phyloP scores from a whole-genome alignment of 2,329 filamentous ascomycete species.

The Alternaria longipes region DNA sequence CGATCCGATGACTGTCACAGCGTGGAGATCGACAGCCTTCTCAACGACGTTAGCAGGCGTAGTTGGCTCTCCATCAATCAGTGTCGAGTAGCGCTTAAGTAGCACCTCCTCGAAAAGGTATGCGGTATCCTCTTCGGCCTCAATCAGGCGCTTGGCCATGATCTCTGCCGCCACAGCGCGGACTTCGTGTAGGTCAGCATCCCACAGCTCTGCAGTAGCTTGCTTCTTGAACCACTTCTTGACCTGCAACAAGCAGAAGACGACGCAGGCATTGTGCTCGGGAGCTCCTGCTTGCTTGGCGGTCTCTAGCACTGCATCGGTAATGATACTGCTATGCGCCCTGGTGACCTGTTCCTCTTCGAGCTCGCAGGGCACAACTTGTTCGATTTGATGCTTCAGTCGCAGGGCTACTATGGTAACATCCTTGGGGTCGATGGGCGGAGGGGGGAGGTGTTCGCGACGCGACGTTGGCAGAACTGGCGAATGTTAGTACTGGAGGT shows the following conservation, averaged over 20 bases:
- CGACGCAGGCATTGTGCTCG: slow-evolving; percentile 79
- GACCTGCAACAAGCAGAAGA: slow-evolving; percentile 81
- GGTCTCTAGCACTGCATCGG: slow-evolving; percentile 77
- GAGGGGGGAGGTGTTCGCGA: slow-evolving; percentile 65
- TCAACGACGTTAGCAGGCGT: slow-evolving; percentile 88
- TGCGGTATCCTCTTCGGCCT: slow-evolving; percentile 78
- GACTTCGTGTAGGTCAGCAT: slow-evolving; percentile 82
- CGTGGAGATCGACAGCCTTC: slow-evolving; percentile 91
- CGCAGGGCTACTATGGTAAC: slow-evolving; percentile 91
- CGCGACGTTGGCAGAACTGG: slow-evolving; percentile 72
- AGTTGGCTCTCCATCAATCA: slow-evolving; percentile 76
- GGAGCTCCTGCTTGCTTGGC: slow-evolving; percentile 82
- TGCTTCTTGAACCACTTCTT: slow-evolving; percentile 82
- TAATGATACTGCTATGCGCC: slow-evolving; percentile 88
- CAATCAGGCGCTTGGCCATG: slow-evolving; percentile 90
- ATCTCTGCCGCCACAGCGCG: slow-evolving; percentile 87
- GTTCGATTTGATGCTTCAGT: slow-evolving; percentile 88
- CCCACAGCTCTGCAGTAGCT: slow-evolving; percentile 84
- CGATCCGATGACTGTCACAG: slow-evolving; percentile 85
- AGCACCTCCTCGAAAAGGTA: slow-evolving; percentile 84
- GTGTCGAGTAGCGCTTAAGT: slow-evolving; percentile 86
- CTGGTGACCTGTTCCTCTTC: slow-evolving; percentile 77
- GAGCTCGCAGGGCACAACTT: slow-evolving; percentile 89
- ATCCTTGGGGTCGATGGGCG: slow-evolving; percentile 76
- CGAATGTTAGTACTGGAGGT: slow-evolving; percentile 14